A percentile compares a stretch with the other conserved stretches of the same genome.
Conservation (phyloP, 1,284 basidiomycete genomes). For the Apiotrichum montevideense region DNA sequence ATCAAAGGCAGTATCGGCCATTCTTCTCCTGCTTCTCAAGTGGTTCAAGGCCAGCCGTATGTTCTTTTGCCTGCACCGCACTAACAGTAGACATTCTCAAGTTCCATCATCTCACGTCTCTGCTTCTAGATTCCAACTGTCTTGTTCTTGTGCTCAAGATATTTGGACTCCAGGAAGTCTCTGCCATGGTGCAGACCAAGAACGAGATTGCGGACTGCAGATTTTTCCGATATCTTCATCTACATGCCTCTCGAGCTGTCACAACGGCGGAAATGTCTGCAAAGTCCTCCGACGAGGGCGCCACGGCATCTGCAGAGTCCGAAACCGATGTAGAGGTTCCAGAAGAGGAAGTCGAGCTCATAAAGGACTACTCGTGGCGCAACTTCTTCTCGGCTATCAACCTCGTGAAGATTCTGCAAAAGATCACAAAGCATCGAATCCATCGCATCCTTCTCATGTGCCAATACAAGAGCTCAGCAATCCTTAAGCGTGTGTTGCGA, state of each 20-base stretch:
- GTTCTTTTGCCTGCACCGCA: constrained; percentile 33
- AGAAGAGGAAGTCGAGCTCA: constrained; percentile 74
- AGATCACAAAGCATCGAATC: constrained; percentile 88
- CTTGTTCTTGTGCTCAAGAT: constrained; percentile 92
- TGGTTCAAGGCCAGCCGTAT: constrained; percentile 98
- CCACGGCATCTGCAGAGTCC: too few relatives aligned
- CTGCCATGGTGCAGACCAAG: constrained; percentile 72
- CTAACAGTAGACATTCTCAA: constrained; percentile 81
- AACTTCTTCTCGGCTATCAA: constrained; percentile 99
- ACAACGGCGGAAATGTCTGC: background rate
- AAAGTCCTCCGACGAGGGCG: too few relatives aligned
- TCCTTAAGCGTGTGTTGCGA: constrained; percentile 87
- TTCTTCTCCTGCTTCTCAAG: constrained; percentile 80
- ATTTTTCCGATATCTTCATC: constrained; percentile 86
- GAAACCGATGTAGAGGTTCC: too few relatives aligned
- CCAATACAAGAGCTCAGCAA: constrained; percentile 96
- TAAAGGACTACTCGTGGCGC: constrained; percentile 93
- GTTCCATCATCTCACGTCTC: constrained; percentile 92
- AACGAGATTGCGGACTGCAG: constrained; percentile 61
- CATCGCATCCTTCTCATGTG: constrained; percentile 94
- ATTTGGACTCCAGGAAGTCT: constrained; percentile 92
- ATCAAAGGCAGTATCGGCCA: constrained; percentile 93
- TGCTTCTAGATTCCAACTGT: constrained; percentile 92
- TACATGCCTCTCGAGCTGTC: constrained; percentile 52
- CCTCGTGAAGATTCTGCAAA: constrained; percentile 97